These are phyloP conservation scores for Leptographium galeiforme DNA, from an alignment of 2,329 filamentous ascomycete genomes.

Conservation along the genomic window DNA sequence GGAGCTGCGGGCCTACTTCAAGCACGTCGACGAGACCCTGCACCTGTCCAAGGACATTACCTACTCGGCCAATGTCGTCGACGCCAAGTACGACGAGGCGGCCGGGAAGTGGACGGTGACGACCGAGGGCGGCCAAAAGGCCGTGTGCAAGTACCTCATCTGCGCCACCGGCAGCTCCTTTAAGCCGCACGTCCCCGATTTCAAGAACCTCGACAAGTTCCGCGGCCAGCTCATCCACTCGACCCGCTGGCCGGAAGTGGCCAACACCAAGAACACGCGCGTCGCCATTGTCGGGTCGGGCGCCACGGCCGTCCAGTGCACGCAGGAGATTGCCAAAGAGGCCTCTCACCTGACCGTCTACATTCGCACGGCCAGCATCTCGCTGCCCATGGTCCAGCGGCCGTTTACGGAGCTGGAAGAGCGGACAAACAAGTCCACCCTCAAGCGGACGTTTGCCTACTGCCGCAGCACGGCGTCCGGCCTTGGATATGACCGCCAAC, in stretches of 20 bases:
- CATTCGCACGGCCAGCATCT: conserved; percentile 44
- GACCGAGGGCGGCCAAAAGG: conserved; percentile 24
- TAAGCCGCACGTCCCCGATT: conserved; percentile 26
- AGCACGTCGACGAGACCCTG: conserved; percentile 28
- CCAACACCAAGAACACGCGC: conserved; percentile 7
- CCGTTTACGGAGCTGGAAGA: conserved; percentile 31
- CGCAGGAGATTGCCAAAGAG: conserved; percentile 19
- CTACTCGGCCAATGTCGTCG: conserved; percentile 29
- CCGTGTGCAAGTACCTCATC: conserved; percentile 29
- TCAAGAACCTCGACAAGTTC: conserved; percentile 12
- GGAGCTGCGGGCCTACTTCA: conserved; percentile 32
- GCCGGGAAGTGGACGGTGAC: conserved; percentile 27
- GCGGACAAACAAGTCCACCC: conserved; percentile 21
- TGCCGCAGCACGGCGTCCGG: conserved; percentile 33
- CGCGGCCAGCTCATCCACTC: conserved; percentile 9
- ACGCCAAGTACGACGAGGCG: conserved; percentile 24
- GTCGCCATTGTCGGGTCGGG: conserved; percentile 13
- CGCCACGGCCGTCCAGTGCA: conserved; percentile 11
- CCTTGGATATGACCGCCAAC: conserved; percentile 34
- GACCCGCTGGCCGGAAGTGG: conserved; percentile 6
- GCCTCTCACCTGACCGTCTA: conserved; percentile 29
- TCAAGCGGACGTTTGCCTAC: conserved; percentile 26
- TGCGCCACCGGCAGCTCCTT: conserved; percentile 31
- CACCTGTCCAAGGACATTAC: conserved; percentile 28
- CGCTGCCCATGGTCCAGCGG: conserved; percentile 42